A percentile compares a stretch with the other conserved stretches of the same genome.
phyloP scores from a whole-genome alignment of 164 flowering plant species.

The Brasenia schreberi region DNA sequence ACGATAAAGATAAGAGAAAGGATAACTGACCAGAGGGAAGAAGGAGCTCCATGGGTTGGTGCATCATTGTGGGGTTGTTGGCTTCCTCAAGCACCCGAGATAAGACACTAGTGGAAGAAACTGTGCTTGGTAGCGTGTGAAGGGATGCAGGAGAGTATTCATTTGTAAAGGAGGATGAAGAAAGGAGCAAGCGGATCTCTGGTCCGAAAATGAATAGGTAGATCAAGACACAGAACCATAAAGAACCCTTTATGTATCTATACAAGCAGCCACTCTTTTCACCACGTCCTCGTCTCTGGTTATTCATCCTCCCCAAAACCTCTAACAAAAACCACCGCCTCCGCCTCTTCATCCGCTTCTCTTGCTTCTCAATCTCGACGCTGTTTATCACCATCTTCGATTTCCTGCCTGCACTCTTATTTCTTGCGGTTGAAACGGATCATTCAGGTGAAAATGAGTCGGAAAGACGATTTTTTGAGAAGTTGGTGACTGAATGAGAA shows the following conservation, averaged over 20 bases:
- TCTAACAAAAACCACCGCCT: background rate
- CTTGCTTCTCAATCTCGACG: background rate
- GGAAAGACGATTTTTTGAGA: background rate
- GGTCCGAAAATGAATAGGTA: conserved; percentile 50
- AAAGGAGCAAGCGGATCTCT: conserved; percentile 12
- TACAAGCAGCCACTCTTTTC: background rate
- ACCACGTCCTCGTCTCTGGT: background rate
- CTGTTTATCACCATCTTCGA: background rate
- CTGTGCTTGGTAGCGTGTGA: conserved; percentile 18
- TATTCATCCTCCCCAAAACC: background rate
- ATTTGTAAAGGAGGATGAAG: background rate
- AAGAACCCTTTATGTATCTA: conserved; percentile 48
- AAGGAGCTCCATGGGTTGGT: background rate
- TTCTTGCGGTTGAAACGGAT: background rate
- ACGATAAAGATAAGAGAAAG: conserved; percentile 1
- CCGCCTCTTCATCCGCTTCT: background rate
- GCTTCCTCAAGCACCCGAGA: conserved; percentile 52
- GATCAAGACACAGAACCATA: conserved; percentile 49
- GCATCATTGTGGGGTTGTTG: conserved; percentile 10
- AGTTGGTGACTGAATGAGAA: background rate
- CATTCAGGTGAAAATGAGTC: background rate
- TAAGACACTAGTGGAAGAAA: conserved; percentile 15
- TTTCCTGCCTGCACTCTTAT: background rate
- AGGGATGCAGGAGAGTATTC: background rate
- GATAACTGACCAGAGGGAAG: background rate